phyloP scores from a whole-genome alignment of 2,329 filamentous ascomycete genomes.

The Coleophoma cylindrospora region DNA sequence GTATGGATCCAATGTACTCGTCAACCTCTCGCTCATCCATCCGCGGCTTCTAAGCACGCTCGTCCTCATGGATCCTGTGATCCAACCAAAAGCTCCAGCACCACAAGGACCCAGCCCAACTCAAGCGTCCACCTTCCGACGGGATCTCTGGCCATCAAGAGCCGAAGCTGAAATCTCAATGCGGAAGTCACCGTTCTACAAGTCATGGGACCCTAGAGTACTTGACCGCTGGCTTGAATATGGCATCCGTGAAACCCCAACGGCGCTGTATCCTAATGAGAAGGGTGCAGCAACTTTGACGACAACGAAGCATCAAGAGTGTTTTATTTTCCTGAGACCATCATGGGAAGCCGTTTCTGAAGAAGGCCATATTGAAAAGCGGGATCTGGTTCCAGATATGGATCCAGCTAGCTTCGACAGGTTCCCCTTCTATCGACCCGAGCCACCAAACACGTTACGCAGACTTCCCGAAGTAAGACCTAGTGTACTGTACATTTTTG shows the following conservation, averaged over 20 bases:
- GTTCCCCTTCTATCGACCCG: conserved; percentile 61
- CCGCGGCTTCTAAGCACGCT: conserved; percentile 74
- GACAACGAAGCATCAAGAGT: conserved; percentile 85
- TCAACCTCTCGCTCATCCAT: conserved; percentile 69
- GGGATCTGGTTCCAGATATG: conserved; percentile 38
- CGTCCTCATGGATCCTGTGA: conserved; percentile 80
- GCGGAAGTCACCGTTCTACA: conserved; percentile 68
- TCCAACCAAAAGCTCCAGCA: conserved; percentile 45
- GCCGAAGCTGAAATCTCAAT: conserved; percentile 64
- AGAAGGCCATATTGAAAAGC: conserved; percentile 31
- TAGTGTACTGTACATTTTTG: conserved; percentile 65
- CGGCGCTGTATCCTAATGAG: conserved; percentile 45
- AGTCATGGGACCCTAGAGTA: conserved; percentile 75
- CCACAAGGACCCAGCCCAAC: conserved; percentile 36
- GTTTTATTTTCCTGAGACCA: conserved; percentile 69
- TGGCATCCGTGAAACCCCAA: conserved; percentile 73
- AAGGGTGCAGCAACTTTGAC: conserved; percentile 59
- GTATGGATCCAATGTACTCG: conserved; percentile 73
- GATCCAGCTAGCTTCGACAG: conserved; percentile 17
- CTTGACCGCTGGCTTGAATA: conserved; percentile 68
- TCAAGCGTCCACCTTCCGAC: conserved; percentile 62
- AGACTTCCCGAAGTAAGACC: conserved; percentile 59
- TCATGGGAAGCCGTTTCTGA: conserved; percentile 36
- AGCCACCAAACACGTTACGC: conserved; percentile 50
- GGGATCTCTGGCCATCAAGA: conserved; percentile 79